Percentiles rank a stretch among this genome's conserved stretches.
Conservation (phyloP, 371 early-diverging fungal genomes). For the Mucor mucedo region DNA sequence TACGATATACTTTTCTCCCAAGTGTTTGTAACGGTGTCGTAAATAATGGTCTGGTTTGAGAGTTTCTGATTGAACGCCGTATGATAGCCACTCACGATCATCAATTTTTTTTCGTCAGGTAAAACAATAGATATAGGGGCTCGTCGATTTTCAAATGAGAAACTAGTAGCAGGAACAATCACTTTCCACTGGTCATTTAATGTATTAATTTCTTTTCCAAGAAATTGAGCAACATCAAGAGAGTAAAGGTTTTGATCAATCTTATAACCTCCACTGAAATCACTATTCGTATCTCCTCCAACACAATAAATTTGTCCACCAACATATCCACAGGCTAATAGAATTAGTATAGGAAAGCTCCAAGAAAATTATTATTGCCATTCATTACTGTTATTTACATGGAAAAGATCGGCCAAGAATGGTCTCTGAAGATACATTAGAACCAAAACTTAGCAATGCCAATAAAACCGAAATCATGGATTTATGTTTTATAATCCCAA, state of each 20-base stretch:
- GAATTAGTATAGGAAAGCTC: too few relatives aligned
- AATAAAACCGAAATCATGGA: too few relatives aligned
- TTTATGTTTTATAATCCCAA: too few relatives aligned
- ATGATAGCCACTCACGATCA: slow-evolving; percentile 1
- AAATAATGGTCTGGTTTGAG: slow-evolving; percentile 4
- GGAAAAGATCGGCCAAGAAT: too few relatives aligned
- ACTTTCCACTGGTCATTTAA: slow-evolving; percentile 8
- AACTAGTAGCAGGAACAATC: not conserved
- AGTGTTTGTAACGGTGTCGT: slow-evolving; percentile 3
- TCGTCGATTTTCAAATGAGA: not conserved
- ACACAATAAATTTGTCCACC: slow-evolving; percentile 12
- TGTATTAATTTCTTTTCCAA: not conserved
- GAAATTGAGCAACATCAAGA: not conserved
- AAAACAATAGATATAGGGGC: not conserved
- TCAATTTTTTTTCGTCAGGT: not conserved
- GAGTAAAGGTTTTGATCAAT: not conserved
- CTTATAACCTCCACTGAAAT: not conserved
- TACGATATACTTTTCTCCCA: not conserved
- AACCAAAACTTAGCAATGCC: too few relatives aligned
- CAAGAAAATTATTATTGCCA: too few relatives aligned
- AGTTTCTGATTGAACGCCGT: too few relatives aligned
- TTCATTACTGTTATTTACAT: too few relatives aligned
- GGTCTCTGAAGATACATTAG: too few relatives aligned
- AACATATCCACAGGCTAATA: slow-evolving; percentile 11
- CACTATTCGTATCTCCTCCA: slow-evolving; percentile 8